phyloP scores from a whole-genome alignment of 257 asterid genomes.

The Eustoma russellianum region DNA sequence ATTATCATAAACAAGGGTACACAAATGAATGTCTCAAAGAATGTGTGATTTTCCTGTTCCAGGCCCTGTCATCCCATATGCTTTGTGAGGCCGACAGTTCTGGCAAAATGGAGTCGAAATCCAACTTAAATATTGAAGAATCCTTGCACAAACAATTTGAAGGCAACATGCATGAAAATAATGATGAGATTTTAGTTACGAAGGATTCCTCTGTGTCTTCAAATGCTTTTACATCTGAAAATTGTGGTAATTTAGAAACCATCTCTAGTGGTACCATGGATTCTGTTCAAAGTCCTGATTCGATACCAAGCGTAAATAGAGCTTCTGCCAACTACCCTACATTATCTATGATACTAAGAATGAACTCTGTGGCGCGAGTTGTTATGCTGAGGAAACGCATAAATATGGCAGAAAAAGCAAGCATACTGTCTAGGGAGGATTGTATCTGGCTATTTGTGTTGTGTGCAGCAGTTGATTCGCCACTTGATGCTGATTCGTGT shows the following conservation, averaged over 20 bases:
- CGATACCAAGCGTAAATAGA: slow-evolving; percentile 7
- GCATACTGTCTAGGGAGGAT: slow-evolving; percentile 32
- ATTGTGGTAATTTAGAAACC: not conserved
- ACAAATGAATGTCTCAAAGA: too few species aligned
- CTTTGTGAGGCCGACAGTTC: slow-evolving; percentile 15
- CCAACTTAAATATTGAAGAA: slow-evolving; percentile 8
- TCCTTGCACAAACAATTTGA: slow-evolving; percentile 7
- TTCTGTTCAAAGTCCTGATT: slow-evolving; percentile 12
- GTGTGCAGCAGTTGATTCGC: slow-evolving; percentile 69
- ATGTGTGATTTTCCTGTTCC: slow-evolving; percentile 11
- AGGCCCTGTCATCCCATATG: slow-evolving; percentile 51
- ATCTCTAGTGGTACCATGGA: slow-evolving; percentile 1
- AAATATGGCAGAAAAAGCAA: slow-evolving; percentile 31
- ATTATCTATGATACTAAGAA: slow-evolving; percentile 42
- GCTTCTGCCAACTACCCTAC: slow-evolving; percentile 32
- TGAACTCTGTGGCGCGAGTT: slow-evolving; percentile 69
- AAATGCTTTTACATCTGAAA: slow-evolving; percentile 1
- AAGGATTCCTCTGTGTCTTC: not conserved
- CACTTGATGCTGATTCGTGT: slow-evolving; percentile 62
- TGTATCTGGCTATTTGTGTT: slow-evolving; percentile 74
- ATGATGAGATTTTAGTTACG: not conserved
- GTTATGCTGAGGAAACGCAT: slow-evolving; percentile 54
- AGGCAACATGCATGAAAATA: not conserved
- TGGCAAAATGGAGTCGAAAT: slow-evolving; percentile 11
- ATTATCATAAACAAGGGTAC: too few species aligned